These are phyloP conservation scores for Leishmania mexicana DNA, from an alignment of 208 protist species.

Conservation along the genomic window DNA sequence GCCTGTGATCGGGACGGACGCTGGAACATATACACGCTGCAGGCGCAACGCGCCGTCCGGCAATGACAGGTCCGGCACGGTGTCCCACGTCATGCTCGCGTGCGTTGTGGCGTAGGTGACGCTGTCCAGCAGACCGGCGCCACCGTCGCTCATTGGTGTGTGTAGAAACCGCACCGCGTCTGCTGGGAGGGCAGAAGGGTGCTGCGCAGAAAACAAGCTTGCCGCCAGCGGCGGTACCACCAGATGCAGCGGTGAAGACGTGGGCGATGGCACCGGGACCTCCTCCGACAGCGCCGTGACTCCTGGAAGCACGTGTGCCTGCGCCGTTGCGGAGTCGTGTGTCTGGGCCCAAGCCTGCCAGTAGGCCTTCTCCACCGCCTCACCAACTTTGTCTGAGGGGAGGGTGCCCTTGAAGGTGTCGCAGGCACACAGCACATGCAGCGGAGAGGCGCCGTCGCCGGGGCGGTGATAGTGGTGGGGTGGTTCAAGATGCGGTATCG, in stretches of 20 bases:
- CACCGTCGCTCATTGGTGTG: conserved; percentile 84
- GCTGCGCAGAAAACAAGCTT: not conserved
- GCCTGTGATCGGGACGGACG: conserved; percentile 37
- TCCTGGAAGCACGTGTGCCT: not conserved
- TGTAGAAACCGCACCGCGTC: conserved; percentile 32
- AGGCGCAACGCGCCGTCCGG: conserved; percentile 5
- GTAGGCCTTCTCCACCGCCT: conserved; percentile 57
- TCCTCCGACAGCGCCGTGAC: not conserved
- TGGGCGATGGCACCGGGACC: not conserved
- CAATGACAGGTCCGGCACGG: not conserved
- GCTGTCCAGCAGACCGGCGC: conserved; percentile 72
- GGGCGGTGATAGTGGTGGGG: not conserved
- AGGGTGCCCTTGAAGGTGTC: conserved; percentile 87
- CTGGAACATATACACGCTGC: conserved; percentile 28
- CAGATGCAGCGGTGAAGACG: not conserved
- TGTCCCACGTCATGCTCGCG: not conserved
- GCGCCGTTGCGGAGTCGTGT: not conserved
- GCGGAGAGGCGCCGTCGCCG: not conserved
- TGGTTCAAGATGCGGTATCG: not conserved
- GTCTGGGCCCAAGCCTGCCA: conserved; percentile 8
- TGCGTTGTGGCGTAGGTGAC: conserved; percentile 36
- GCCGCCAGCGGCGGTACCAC: not conserved
- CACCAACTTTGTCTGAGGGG: conserved; percentile 52
- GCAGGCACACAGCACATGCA: conserved; percentile 52
- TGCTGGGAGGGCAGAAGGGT: not conserved